phyloP scores from a whole-genome alignment of 495 filamentous ascomycete genomes.

The Neurospora sp. region DNA sequence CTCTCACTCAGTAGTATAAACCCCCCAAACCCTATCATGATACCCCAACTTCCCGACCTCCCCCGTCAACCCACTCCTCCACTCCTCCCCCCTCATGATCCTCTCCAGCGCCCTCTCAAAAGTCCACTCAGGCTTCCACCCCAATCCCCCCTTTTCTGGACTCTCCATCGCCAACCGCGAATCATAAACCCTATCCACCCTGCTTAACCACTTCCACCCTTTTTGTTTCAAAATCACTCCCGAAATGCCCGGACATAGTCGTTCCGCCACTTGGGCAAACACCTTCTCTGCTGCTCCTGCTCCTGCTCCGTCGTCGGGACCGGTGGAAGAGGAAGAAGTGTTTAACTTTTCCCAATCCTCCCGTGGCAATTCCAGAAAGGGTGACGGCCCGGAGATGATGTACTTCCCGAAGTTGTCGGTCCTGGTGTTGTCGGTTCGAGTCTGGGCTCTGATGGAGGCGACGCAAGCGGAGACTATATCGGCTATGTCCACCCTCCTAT shows the following conservation, averaged over 20 bases:
- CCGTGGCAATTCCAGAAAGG: not conserved
- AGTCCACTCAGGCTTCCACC: conserved; percentile 19
- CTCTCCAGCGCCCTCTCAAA: conserved; percentile 14
- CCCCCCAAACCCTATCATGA: conserved; percentile 16
- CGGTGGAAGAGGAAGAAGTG: not conserved
- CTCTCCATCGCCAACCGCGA: conserved; percentile 8
- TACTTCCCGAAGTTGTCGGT: conserved; percentile 10
- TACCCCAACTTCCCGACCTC: conserved; percentile 21
- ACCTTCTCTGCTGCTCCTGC: not conserved
- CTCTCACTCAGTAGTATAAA: conserved; percentile 16
- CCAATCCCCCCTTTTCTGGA: not conserved
- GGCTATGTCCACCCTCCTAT: conserved; percentile 17
- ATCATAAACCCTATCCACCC: conserved; percentile 25
- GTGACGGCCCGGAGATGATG: conserved; percentile 17
- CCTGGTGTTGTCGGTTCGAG: not conserved
- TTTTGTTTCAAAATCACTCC: conserved; percentile 11
- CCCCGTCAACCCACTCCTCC: conserved; percentile 17
- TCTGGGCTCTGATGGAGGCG: not conserved
- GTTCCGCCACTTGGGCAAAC: conserved; percentile 6
- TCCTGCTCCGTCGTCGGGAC: not conserved
- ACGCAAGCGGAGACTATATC: conserved; percentile 19
- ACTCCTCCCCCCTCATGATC: conserved; percentile 15
- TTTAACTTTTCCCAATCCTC: not conserved
- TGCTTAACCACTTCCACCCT: conserved; percentile 14
- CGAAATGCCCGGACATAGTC: conserved; percentile 2